Evolutionary conservation across 2,329 filamentous ascomycete species (phyloP).

Genomic region (Colletotrichum endophyticum): DNA sequence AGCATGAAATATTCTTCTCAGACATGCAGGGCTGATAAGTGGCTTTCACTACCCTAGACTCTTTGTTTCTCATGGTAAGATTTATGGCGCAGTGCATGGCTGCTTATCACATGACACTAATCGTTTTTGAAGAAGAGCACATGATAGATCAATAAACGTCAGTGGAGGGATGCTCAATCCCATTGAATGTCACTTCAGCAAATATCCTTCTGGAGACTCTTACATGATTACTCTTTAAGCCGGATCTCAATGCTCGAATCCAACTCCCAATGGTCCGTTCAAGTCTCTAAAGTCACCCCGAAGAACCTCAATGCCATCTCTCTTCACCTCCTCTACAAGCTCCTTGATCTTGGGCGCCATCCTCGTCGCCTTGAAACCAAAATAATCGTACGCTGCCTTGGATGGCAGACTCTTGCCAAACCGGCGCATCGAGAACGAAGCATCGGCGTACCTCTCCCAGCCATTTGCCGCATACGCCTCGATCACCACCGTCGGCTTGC

Average conservation of each 20-base stretch:
- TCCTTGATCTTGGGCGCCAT: conserved; percentile 37
- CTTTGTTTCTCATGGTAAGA: no score
- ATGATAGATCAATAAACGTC: no score
- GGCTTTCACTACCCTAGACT: no score
- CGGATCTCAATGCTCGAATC: conserved; percentile 5
- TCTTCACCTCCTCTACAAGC: conserved; percentile 31
- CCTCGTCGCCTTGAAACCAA: conserved; percentile 50
- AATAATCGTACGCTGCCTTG: conserved; percentile 55
- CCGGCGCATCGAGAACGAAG: conserved; percentile 54
- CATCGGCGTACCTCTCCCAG: conserved; percentile 67
- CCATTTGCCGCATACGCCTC: conserved; percentile 63
- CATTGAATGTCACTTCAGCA: no score
- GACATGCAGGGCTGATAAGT: no score
- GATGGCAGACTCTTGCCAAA: conserved; percentile 63
- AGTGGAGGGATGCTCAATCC: no score
- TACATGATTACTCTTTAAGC: neutral
- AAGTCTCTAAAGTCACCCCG: conserved; percentile 35
- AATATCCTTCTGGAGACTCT: neutral
- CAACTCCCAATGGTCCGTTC: conserved; percentile 21
- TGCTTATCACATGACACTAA: no score
- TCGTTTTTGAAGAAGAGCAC: no score
- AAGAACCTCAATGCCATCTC: conserved; percentile 32
- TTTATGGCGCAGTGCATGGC: no score
- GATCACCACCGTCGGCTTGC: conserved; percentile 55
- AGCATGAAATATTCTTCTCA: neutral